Evolutionary conservation across 2,329 filamentous ascomycete species (phyloP).

Genomic region (Hypoxylon sp.): DNA sequence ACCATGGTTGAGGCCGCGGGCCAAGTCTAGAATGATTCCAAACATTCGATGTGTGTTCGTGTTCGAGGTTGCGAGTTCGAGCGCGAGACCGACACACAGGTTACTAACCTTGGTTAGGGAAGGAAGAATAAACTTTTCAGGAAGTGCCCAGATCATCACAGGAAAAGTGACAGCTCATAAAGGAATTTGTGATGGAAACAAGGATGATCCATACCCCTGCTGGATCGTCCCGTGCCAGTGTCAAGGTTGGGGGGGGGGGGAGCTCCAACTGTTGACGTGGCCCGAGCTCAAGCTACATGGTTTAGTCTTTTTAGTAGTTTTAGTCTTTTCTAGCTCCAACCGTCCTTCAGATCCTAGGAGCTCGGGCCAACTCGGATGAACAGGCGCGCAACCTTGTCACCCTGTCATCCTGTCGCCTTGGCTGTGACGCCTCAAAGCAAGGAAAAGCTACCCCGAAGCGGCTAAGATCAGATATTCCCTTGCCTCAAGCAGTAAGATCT

Average conservation of each 20-base stretch:
- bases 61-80: neutral
- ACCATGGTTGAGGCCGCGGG: neutral
- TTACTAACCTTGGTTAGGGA: constrained; percentile 18
- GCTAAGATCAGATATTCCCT: constrained; percentile 22
- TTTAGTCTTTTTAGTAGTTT: too few species aligned
- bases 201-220: constrained; percentile 36
- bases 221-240: constrained; percentile 43
- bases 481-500: constrained; percentile 30
- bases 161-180: constrained; percentile 45
- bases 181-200: constrained; percentile 38
- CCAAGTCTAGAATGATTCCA: neutral
- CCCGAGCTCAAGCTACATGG: constrained; percentile 33
- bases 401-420: neutral
- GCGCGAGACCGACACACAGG: neutral
- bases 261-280: constrained; percentile 19
- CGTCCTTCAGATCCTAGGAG: neutral
- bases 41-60: neutral
- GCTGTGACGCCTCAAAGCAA: neutral
- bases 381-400: neutral
- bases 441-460: constrained; percentile 12
- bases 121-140: constrained; percentile 17
- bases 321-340: too few species aligned
- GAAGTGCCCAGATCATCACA: constrained; percentile 30
- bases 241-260: constrained; percentile 18
- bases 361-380: constrained; percentile 26